Evolutionary conservation across 2,329 filamentous ascomycete genomes (phyloP), one percentile per base, ranked within the genome.

Genomic region (Sporothrix humicola): DNA sequence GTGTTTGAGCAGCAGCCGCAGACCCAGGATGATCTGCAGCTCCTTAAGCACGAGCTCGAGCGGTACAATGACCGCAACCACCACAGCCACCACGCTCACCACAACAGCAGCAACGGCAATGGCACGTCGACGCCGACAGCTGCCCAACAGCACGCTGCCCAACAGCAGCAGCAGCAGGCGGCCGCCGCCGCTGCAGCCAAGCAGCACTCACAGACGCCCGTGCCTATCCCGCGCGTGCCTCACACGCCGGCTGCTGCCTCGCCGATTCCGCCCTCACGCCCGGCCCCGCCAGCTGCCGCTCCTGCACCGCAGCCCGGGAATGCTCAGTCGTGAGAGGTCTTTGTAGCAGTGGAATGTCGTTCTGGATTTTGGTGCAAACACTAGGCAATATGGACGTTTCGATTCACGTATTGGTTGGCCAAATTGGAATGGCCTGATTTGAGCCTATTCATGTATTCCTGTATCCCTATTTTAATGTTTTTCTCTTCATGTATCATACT

Each of bases 1-100:
- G 90, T 95, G 15, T 85, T 94, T 31, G 87, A 90, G 69, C 85
- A 86, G 12, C 90, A 94, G 72, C 89, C 90, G 0, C 87, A 86
- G 26, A 89, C 93, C 0, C 85, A 89, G 26, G 87, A 90, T 1
- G 89, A 94, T 78, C 80, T 91, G 20, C 82, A 85, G 69, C 84
- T 88, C 71, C 82, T 91, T 3, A 88, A 87, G 50, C 81, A 82
- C 63, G 82, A 90, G 23, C 79, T 91, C 13, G 88, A 89, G 72
- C 85, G 84, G 75, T 75, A 65, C 26, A 74, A 75, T 10, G 72
- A 74, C n/a, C 73, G 74, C 56, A 69, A 58, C 59, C 59, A 72
- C 1, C 68, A 63, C 5, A 10, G n/a, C 23, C 46, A 65, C 17
- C 65, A 46, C 23, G 23, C 50, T 9, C 59, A 31, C 68, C 23